Conservation (phyloP, 257 asterid genomes). For the Ballota nigra region DNA sequence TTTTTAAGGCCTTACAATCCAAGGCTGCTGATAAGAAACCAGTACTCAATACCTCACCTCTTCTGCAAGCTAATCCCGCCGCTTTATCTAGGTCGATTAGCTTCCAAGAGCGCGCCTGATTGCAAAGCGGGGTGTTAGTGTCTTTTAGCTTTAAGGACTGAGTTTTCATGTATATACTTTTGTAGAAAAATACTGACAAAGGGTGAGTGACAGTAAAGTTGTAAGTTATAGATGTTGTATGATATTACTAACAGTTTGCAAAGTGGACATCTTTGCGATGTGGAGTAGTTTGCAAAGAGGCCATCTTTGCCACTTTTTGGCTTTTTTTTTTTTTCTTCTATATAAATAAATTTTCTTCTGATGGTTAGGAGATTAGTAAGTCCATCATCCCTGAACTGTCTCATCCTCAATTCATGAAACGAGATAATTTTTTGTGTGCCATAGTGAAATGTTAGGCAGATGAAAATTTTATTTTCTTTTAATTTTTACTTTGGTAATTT, state of each 20-base stretch:
- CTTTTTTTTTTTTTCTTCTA: neutral
- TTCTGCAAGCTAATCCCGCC: constrained; percentile 79
- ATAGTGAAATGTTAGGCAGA: no score
- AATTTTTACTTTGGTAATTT: no score
- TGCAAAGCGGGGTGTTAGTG: no score
- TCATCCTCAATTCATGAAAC: no score
- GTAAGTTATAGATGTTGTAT: constrained; percentile 9
- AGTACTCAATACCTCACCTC: constrained; percentile 24
- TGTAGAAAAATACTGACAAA: constrained; percentile 21
- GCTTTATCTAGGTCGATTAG: constrained; percentile 71
- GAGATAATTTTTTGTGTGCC: no score
- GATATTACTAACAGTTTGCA: constrained; percentile 11
- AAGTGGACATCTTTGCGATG: neutral
- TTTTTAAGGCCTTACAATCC: constrained; percentile 68
- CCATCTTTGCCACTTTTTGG: neutral
- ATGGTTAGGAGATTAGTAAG: neutral
- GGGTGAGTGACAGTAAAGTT: neutral
- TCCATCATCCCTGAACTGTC: neutral
- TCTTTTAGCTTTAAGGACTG: neutral
- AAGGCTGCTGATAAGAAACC: constrained; percentile 47
- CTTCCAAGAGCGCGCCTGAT: constrained; percentile 58
- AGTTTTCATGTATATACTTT: constrained; percentile 24
- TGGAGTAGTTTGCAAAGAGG: neutral
- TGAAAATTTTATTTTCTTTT: no score
- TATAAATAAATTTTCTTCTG: neutral